Base-by-base conservation (phyloP, 495 filamentous ascomycete genomes). In the Pyrenula massariospora region DNA sequence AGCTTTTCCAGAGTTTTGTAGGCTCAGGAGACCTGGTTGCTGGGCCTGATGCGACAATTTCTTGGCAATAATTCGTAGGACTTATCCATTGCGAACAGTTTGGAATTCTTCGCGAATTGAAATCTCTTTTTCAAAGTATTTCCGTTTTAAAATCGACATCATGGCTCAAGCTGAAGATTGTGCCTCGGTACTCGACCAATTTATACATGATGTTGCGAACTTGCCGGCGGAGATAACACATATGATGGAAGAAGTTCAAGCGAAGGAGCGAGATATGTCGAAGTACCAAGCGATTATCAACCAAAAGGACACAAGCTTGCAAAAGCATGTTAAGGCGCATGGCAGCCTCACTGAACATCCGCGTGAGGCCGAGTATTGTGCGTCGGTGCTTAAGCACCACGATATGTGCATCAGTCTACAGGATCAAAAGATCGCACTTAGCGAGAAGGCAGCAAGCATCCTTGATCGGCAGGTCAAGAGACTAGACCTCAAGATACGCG, bases 221-320 rank as follows among this genome's bases (percentile, higher is more conserved):
- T 77, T 96, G 8, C 91, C 93, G 19, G 86, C 86, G 12, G 93
- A 98, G 70, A 87, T 97, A 56, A 83, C 84, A 31, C 92, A 95
- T 74, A 74, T 96, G 60, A 87, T 95, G 68, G 93, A 96, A 64
- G 93, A 98, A 70, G 89, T 97, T 25, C 81, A 85, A 63, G 88
- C 89, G 57, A 96, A 96, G 70, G 92, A 98, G 65, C 81, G 82
- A 55, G 70, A 80, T 47, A 85, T 91, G 63, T 78, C 86, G 61
- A 87, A 91, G 36, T 87, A 84, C 63, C 75, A 86, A 48, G 75
- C 75, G 48, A 77, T 79, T 21, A 90, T 94, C 73, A 84, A 84
- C 58, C 82, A 84, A 21, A 82, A 84, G 55, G 93, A 98, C 63
- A 77, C 65, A 57, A 86, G 84, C 61, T 79, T 98, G 54, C 93